Evolutionary conservation across 176 grass and related monocot species (phyloP), one percentile per base, ranked within the genome.

Genomic region (Aegilops longissima): DNA sequence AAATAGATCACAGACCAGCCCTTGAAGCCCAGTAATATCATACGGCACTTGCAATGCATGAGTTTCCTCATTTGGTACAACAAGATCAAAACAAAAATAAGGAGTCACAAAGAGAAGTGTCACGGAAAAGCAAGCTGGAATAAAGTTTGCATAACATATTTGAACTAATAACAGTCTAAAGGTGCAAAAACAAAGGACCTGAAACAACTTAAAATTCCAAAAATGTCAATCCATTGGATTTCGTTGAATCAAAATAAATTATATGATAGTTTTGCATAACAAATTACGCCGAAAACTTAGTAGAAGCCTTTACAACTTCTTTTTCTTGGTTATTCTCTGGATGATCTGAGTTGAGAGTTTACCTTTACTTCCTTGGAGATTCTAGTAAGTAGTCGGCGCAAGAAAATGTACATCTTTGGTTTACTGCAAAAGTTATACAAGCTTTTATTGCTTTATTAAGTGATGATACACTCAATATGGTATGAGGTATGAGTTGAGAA

Each of bases 141-240:
- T 42, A 63, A 62, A 70, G 36, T 54, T 9, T 56, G 67, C 51
- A 63, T 34, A 44, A 12, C 29, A 42, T 34, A 76, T 66, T 1
- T 40, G 63, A 79, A 38, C 5, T 78, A 83, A 45, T 45, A 45
- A 72, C 35, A 72, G 5, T 70, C 18, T 49, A 62, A 54, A 23
- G 5, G 70, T 71, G 25, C 56, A 83, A 33, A 78, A 4, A 56
- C 78, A 20, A n/a, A 6, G 59, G 7, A 36, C 13, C 21, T 21
- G n/a, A 16, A 10, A 77, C n/a, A 72, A 71, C 12, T 14, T 61
- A 14, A 90, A 90, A 86, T 56, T 11, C 64, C 51, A 9, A 68
- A 77, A 77, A 52, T 49, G 8, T 38, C 36, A 77, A 77, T 11
- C n/a, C 7, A 31, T 63, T 17, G 78, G 29, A 12, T 1, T 16